These are phyloP conservation scores for Chionographis japonica DNA, from an alignment of 106 monocot genomes.

Conservation along the genomic window DNA sequence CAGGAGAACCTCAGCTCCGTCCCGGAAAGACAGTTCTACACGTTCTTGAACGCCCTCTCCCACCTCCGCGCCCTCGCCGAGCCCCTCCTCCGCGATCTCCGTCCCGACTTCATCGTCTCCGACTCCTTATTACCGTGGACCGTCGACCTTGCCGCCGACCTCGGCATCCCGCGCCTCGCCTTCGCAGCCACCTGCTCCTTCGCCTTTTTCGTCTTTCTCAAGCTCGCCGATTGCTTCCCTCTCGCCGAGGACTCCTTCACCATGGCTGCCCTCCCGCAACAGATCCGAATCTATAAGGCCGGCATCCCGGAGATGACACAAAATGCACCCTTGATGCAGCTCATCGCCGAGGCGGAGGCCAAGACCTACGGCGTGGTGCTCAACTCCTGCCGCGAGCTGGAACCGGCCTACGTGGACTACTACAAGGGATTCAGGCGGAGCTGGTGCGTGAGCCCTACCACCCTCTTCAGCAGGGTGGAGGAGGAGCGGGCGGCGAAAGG, in stretches of 20 bases:
- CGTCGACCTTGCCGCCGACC: conserved; percentile 4
- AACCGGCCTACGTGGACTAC: conserved; percentile 11
- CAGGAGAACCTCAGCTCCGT: conserved; percentile 16
- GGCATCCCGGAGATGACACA: conserved; percentile 4
- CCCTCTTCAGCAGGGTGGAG: not conserved
- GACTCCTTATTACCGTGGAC: conserved; percentile 25
- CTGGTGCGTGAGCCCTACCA: conserved; percentile 5
- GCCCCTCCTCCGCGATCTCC: not conserved
- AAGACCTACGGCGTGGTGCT: conserved; percentile 9
- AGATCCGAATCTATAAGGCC: not conserved
- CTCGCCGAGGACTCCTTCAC: not conserved
- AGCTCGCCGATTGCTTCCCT: not conserved
- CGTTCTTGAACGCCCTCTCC: conserved; percentile 14
- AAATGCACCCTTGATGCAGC: not conserved
- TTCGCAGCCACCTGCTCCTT: conserved; percentile 24
- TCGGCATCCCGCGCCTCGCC: conserved; percentile 17
- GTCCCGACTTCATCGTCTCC: conserved; percentile 11
- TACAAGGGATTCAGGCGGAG: not conserved
- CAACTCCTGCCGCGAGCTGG: conserved; percentile 12
- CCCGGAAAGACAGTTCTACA: not conserved
- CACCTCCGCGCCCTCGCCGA: conserved; percentile 12
- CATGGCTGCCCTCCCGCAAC: conserved; percentile 1
- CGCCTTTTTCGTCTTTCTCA: conserved; percentile 7
- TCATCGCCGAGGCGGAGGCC: not conserved
- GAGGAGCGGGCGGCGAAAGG: not conserved